A percentile compares a stretch with the other conserved stretches of the same genome.
These are phyloP conservation scores for Colletotrichum spinosum DNA, from an alignment of 2,329 filamentous ascomycete species.

Conservation along the genomic window DNA sequence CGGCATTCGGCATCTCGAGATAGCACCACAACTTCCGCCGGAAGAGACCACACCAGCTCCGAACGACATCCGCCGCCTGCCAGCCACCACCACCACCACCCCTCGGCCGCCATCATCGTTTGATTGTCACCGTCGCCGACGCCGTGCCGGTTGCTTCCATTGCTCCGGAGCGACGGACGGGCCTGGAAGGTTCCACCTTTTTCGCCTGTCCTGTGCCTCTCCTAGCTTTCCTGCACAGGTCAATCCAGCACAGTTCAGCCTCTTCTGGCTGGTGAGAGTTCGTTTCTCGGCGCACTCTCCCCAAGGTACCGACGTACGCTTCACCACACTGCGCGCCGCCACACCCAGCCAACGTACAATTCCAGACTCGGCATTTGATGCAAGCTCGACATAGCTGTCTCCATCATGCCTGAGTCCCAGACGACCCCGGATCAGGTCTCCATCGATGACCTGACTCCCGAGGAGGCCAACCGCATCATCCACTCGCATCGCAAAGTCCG, in stretches of 20 bases:
- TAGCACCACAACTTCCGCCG: constrained; percentile 20
- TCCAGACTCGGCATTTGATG: constrained; percentile 19
- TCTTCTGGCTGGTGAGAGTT: neutral
- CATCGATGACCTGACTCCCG: constrained; percentile 70
- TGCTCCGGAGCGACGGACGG: constrained; percentile 14
- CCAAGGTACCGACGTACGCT: neutral
- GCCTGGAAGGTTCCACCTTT: constrained; percentile 25
- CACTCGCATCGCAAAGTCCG: constrained; percentile 77
- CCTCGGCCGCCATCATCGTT: neutral
- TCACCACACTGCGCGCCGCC: neutral
- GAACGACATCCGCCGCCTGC: constrained; percentile 19
- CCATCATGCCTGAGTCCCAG: constrained; percentile 57
- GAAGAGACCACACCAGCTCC: constrained; percentile 19
- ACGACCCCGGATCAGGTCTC: constrained; percentile 57
- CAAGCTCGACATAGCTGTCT: constrained; percentile 11
- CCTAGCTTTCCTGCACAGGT: neutral
- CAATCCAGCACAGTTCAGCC: neutral
- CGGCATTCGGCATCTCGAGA: constrained; percentile 24
- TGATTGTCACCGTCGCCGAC: neutral
- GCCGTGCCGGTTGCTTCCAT: neutral
- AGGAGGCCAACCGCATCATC: constrained; percentile 76
- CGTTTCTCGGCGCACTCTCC: neutral
- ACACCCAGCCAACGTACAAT: neutral
- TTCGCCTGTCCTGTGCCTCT: constrained; percentile 10
- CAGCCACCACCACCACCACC: neutral